A percentile compares a stretch with the other conserved stretches of the same genome.
Evolutionary conservation across 257 asterid genomes (phyloP).

Genomic region (Sherardia arvensis): DNA sequence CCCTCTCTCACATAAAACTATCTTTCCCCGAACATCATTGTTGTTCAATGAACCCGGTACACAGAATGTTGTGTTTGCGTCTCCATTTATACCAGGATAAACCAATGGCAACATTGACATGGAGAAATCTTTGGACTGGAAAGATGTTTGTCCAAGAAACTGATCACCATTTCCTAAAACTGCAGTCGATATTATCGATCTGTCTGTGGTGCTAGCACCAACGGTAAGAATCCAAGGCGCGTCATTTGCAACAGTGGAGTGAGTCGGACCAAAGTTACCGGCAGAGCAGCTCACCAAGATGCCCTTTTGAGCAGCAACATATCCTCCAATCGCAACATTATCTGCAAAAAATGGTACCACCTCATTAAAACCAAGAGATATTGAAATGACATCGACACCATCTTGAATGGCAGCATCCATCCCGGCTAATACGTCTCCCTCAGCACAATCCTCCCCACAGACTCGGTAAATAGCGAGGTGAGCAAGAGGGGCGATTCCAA

Average conservation of each 20-base stretch:
- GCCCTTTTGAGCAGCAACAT: not conserved
- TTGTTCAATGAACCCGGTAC: not conserved
- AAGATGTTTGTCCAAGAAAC: not conserved
- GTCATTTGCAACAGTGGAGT: not conserved
- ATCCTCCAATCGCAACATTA: not conserved
- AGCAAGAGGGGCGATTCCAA: conserved; percentile 2
- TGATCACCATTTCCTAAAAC: not conserved
- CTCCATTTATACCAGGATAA: not conserved
- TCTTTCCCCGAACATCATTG: not conserved
- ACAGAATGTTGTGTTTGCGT: not conserved
- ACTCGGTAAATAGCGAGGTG: not conserved
- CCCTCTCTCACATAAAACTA: not conserved
- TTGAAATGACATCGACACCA: not conserved
- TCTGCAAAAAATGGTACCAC: not conserved
- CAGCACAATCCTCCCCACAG: not conserved
- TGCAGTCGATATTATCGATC: not conserved
- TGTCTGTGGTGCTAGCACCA: not conserved
- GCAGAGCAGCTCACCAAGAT: not conserved
- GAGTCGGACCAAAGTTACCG: not conserved
- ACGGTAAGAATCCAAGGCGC: conserved; percentile 4
- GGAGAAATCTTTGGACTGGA: not conserved
- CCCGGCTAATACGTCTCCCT: not conserved
- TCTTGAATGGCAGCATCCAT: conserved; percentile 7
- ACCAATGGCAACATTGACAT: not conserved
- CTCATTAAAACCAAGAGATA: not conserved